Evolutionary conservation across 768 basidiomycete genomes (phyloP), one percentile per base, ranked within the genome.

Genomic region (Megacollybia marginata): DNA sequence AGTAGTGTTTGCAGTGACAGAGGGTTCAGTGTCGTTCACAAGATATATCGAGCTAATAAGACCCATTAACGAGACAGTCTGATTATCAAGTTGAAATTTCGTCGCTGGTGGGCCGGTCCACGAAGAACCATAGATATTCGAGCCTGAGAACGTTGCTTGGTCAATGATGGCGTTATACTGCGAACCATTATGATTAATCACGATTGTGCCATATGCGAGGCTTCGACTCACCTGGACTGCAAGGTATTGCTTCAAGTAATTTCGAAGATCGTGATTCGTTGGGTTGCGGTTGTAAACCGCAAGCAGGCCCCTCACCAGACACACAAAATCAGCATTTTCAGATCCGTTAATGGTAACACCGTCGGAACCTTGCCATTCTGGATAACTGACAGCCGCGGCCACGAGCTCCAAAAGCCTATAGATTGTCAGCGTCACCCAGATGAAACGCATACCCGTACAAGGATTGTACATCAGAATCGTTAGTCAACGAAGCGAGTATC

Each of bases 211-310:
- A 16, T 10, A 16, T 10, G 16, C 16, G 33, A 40, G 19, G 10
- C n/a, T 45, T 42, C 19, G 48, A 38, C 48, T 45, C 48, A n/a
- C n/a, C n/a, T n/a, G n/a, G n/a, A n/a, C n/a, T n/a, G n/a, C n/a
- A n/a, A n/a, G n/a, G n/a, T n/a, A 54, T n/a, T 51, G 49, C 23
- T 44, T 34, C 43, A 54, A 19, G 15, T 28, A 44, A 12, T 28
- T 31, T 28, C 42, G 50, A 12, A 54, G 19, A 4, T 35, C 50
- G 2, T 46, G 33, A 12, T 35, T 42, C 53, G n/a, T n/a, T n/a
- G n/a, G n/a, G n/a, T n/a, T n/a, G n/a, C n/a, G n/a, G n/a, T n/a
- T n/a, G n/a, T n/a, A n/a, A n/a, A n/a, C n/a, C n/a, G n/a, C n/a
- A n/a, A n/a, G n/a, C n/a, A n/a, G n/a, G n/a, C n/a, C n/a, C 16